Evolutionary conservation across 2,329 filamentous ascomycete species (phyloP).

Genomic region (Metarhizium anisopliae): DNA sequence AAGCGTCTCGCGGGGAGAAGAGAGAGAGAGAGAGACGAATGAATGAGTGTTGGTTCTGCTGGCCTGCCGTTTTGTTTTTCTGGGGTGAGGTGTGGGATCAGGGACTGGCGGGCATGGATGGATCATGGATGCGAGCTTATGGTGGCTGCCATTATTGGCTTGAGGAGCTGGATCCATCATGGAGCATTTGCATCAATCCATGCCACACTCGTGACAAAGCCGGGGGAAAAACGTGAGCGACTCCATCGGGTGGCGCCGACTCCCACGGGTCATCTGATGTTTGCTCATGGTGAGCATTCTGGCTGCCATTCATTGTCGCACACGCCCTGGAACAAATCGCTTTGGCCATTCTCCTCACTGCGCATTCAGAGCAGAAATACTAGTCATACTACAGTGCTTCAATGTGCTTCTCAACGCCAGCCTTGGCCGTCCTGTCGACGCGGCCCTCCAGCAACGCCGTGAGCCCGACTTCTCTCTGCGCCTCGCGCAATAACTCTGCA

Average conservation of each 20-base stretch:
- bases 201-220: background rate
- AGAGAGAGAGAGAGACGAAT: background rate
- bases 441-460: slow-evolving; percentile 3
- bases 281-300: background rate
- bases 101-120: background rate
- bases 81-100: background rate
- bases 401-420: background rate
- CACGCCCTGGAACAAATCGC: background rate
- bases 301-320: background rate
- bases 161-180: too few relatives aligned
- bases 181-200: background rate
- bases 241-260: background rate
- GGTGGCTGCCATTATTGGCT: background rate
- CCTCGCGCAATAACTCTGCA: slow-evolving; percentile 13
- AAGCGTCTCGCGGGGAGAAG: background rate
- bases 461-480: slow-evolving; percentile 15
- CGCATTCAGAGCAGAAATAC: too few relatives aligned
- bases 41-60: background rate
- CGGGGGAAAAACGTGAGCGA: too few relatives aligned
- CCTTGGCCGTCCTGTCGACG: background rate
- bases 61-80: background rate
- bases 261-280: background rate
- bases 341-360: background rate
- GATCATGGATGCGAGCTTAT: background rate
- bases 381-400: background rate